Conservation (phyloP, 495 filamentous ascomycete species). For the Penicillium salamii region DNA sequence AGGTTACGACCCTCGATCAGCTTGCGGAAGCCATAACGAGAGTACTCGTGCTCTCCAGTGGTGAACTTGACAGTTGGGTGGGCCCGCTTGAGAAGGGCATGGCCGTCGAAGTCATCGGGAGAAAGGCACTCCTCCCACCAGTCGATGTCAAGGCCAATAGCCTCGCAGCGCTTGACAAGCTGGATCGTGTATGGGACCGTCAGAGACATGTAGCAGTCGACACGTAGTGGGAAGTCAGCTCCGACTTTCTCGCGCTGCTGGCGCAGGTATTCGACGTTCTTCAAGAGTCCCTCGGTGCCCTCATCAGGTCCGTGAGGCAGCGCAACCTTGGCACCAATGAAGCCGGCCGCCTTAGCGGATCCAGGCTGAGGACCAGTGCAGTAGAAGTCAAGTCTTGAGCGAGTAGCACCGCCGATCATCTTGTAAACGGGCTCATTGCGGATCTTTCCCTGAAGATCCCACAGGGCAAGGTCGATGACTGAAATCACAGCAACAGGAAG, state of each 20-base stretch:
- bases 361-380: slow-evolving; percentile 85
- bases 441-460: slow-evolving; percentile 88
- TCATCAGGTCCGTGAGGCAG: slow-evolving; percentile 86
- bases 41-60: slow-evolving; percentile 93
- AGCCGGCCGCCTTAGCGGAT: slow-evolving; percentile 76
- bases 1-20: slow-evolving; percentile 87
- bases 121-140: slow-evolving; percentile 95
- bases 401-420: slow-evolving; percentile 83
- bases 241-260: slow-evolving; percentile 82
- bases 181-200: slow-evolving; percentile 91
- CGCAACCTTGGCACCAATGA: slow-evolving; percentile 85
- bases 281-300: slow-evolving; percentile 72
- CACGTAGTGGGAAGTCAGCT: slow-evolving; percentile 86
- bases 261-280: slow-evolving; percentile 84
- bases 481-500: slow-evolving; percentile 87
- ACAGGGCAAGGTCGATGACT: slow-evolving; percentile 86
- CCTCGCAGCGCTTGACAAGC: slow-evolving; percentile 75
- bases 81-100: slow-evolving; percentile 80
- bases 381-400: slow-evolving; percentile 81
- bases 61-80: slow-evolving; percentile 92
- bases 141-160: slow-evolving; percentile 78
- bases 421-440: slow-evolving; percentile 92
- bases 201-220: slow-evolving; percentile 95
- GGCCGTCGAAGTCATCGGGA: slow-evolving; percentile 88
- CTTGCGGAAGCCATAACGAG: slow-evolving; percentile 89